These are phyloP conservation scores for Phytophthora syringae DNA, from an alignment of 352 stramenopile genomes.

Conservation along the genomic window DNA sequence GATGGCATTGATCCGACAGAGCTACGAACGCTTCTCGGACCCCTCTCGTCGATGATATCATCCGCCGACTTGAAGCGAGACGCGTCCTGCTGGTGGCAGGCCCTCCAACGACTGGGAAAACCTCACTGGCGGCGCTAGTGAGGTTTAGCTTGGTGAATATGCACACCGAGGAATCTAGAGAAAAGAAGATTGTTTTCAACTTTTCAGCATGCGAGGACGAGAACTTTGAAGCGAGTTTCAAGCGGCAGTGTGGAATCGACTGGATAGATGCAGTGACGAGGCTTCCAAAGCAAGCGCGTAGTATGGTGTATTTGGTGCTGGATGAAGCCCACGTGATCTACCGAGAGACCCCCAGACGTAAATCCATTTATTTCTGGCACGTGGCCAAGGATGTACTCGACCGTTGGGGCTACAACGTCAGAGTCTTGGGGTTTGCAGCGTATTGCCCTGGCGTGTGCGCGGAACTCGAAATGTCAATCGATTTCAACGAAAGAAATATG, in stretches of 20 bases:
- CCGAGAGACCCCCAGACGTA: not conserved
- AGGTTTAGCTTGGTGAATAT: not conserved
- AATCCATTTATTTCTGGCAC: slow-evolving; percentile 8
- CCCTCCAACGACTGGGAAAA: slow-evolving; percentile 10
- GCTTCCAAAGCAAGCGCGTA: not conserved
- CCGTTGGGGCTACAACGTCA: not conserved
- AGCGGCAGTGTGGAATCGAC: no score
- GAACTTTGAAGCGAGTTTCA: slow-evolving; percentile 4
- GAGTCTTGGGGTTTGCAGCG: slow-evolving; percentile 11
- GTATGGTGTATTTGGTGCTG: slow-evolving; percentile 10
- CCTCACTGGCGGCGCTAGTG: slow-evolving; percentile 7
- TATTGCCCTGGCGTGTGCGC: slow-evolving; percentile 4
- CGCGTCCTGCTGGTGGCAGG: slow-evolving; percentile 6
- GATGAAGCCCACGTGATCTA: slow-evolving; percentile 7
- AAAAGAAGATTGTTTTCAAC: slow-evolving; percentile 10
- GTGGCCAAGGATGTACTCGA: not conserved
- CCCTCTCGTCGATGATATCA: not conserved
- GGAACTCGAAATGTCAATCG: not conserved
- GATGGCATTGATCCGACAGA: slow-evolving; percentile 10
- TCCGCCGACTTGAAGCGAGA: slow-evolving; percentile 4
- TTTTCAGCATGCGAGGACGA: not conserved
- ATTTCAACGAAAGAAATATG: not conserved
- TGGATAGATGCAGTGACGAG: not conserved
- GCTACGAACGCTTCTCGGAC: slow-evolving; percentile 7
- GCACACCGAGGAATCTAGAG: not conserved